phyloP scores from a whole-genome alignment of 257 asterid genomes.

The Vinca minor region DNA sequence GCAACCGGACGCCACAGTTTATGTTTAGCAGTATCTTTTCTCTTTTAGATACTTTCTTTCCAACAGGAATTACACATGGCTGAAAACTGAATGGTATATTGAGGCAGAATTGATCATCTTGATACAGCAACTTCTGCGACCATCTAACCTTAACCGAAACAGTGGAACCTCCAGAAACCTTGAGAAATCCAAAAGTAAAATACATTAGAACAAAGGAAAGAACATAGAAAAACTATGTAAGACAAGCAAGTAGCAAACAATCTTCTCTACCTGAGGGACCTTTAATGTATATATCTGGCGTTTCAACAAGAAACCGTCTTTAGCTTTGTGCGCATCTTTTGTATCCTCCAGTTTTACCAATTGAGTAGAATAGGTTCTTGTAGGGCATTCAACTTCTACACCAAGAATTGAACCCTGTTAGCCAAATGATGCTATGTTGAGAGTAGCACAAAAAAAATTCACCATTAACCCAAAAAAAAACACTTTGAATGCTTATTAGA shows the following conservation, averaged over 20 bases:
- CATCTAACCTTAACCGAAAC: constrained; percentile 65
- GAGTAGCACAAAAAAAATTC: constrained; percentile 18
- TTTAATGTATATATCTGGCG: constrained; percentile 60
- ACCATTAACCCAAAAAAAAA: too few species aligned
- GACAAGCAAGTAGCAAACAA: not conserved
- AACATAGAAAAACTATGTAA: not conserved
- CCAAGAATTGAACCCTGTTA: constrained; percentile 99
- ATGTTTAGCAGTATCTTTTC: constrained; percentile 72
- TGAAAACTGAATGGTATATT: constrained; percentile 80
- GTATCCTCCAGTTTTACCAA: constrained; percentile 30
- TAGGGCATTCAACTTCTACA: constrained; percentile 76
- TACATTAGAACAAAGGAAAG: not conserved
- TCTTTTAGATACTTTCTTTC: constrained; percentile 65
- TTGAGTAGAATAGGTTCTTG: constrained; percentile 53
- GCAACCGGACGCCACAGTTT: constrained; percentile 55
- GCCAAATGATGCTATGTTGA: constrained; percentile 66
- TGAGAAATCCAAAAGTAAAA: constrained; percentile 15
- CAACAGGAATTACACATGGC: constrained; percentile 74
- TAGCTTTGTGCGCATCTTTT: constrained; percentile 33
- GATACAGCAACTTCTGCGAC: constrained; percentile 71
- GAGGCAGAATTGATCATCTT: constrained; percentile 56
- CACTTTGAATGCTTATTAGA: too few species aligned
- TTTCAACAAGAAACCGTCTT: constrained; percentile 60
- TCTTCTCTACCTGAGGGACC: constrained; percentile 79
- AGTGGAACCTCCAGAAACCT: constrained; percentile 86